A percentile compares a stretch with the other conserved stretches of the same genome.
phyloP scores from a whole-genome alignment of 768 basidiomycete species.

The Tulasnella sp. region DNA sequence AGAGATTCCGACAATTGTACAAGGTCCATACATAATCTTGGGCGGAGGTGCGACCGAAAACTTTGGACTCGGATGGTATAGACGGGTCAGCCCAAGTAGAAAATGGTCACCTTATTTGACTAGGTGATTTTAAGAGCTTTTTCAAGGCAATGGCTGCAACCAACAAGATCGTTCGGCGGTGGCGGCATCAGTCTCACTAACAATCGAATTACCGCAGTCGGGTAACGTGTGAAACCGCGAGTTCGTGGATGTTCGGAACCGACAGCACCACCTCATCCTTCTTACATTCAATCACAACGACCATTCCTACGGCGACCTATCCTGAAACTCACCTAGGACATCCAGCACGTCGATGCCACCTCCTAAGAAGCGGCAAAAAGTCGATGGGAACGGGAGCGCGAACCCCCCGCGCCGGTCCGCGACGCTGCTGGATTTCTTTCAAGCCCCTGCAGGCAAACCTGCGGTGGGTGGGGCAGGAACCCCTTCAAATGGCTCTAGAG shows the following conservation, averaged over 20 bases:
- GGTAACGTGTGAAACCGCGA: neutral
- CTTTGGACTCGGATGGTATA: no score
- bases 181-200: no score
- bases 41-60: no score
- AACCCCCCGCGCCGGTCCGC: neutral
- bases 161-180: no score
- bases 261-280: neutral
- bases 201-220: neutral
- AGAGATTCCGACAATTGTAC: no score
- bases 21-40: no score
- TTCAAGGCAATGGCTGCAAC: no score
- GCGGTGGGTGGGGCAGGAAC: no score
- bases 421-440: slow-evolving; percentile 2
- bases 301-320: neutral
- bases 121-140: no score
- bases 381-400: neutral
- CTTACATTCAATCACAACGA: neutral
- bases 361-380: neutral
- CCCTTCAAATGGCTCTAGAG: neutral
- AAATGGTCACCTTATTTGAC: no score
- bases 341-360: neutral
- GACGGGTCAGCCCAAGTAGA: no score
- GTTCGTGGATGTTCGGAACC: neutral
- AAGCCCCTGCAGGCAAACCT: neutral
- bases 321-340: neutral